Evolutionary conservation across 495 filamentous ascomycete genomes (phyloP).

Genomic region (Aspergillus cristatus): DNA sequence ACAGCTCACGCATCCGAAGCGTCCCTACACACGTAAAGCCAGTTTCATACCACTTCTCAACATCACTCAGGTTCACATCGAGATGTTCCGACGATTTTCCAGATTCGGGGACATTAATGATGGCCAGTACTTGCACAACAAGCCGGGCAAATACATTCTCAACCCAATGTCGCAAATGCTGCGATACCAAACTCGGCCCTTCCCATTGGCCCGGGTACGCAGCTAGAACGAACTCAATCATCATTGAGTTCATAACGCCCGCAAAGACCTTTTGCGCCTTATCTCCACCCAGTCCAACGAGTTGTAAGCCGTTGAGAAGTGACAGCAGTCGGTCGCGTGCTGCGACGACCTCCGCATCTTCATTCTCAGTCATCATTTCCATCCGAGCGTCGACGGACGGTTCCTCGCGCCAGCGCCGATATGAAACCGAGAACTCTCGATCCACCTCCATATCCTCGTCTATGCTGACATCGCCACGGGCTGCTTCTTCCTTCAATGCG

Average conservation of each 20-base stretch:
- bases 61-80: slow-evolving; percentile 46
- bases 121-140: slow-evolving; percentile 52
- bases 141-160: slow-evolving; percentile 61
- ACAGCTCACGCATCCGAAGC: slow-evolving; percentile 72
- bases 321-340: slow-evolving; percentile 45
- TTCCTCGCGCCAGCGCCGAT: slow-evolving; percentile 28
- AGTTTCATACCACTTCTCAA: slow-evolving; percentile 75
- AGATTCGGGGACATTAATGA: slow-evolving; percentile 26
- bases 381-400: slow-evolving; percentile 15
- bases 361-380: slow-evolving; percentile 29
- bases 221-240: slow-evolving; percentile 54
- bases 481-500: slow-evolving; percentile 15
- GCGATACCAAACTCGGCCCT: slow-evolving; percentile 43
- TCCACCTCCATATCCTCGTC: slow-evolving; percentile 32
- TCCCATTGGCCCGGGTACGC: slow-evolving; percentile 54
- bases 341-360: slow-evolving; percentile 24
- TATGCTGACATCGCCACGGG: slow-evolving; percentile 6
- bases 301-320: slow-evolving; percentile 52
- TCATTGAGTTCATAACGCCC: slow-evolving; percentile 58
- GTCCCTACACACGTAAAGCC: slow-evolving; percentile 68
- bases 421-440: slow-evolving; percentile 28
- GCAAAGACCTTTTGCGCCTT: slow-evolving; percentile 69
- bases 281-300: slow-evolving; percentile 66
- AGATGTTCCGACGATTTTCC: slow-evolving; percentile 16
- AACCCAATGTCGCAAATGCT: slow-evolving; percentile 58